Evolutionary conservation across 179 eudicot genomes (phyloP).

Genomic region (Silene noctiflora): DNA sequence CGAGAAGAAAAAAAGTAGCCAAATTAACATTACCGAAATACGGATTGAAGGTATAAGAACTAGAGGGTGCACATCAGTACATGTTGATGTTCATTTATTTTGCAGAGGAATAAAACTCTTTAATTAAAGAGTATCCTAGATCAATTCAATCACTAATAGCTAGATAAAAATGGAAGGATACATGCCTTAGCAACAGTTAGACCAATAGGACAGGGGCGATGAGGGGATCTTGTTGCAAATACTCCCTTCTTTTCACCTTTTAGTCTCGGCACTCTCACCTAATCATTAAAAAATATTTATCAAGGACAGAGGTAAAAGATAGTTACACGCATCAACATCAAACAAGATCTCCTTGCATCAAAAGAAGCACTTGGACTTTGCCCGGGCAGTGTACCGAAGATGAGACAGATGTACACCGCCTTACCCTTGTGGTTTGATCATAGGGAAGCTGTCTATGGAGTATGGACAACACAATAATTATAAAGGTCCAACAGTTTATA

Average conservation of each 20-base stretch:
- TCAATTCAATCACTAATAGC: not conserved
- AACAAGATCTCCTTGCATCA: not conserved
- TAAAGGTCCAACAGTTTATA: not conserved
- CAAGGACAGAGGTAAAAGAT: not conserved
- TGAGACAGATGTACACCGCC: not conserved
- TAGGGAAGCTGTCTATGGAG: not conserved
- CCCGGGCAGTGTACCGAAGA: not conserved
- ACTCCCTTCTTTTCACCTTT: constrained; percentile 83
- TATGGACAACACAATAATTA: not conserved
- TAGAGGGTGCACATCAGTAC: not conserved
- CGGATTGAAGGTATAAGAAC: not conserved
- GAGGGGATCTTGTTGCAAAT: constrained; percentile 97
- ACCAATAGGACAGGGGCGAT: constrained; percentile 97
- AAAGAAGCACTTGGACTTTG: not conserved
- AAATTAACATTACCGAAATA: no score
- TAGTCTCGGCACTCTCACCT: constrained; percentile 93
- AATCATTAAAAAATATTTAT: constrained; percentile 25
- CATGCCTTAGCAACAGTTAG: constrained; percentile 92
- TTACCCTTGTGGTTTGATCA: not conserved
- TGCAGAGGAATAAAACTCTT: not conserved
- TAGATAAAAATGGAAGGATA: constrained; percentile 2
- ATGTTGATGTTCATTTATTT: not conserved
- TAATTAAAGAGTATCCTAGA: not conserved
- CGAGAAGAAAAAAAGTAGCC: not conserved
- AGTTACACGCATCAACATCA: not conserved